Conservation (phyloP, 306 rosid genomes). For the Cicer arietinum region DNA sequence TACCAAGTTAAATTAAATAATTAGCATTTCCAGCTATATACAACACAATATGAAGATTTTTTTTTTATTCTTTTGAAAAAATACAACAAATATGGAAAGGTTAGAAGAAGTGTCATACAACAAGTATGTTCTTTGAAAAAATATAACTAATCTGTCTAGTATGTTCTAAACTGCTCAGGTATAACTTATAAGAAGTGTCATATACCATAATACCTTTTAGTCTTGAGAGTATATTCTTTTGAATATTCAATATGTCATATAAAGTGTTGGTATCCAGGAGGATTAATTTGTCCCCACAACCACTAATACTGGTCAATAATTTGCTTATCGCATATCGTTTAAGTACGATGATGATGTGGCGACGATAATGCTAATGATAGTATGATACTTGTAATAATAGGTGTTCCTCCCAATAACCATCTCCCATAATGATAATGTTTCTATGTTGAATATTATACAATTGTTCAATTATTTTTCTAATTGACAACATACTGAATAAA, state of each 20-base stretch:
- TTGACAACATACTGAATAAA: not conserved
- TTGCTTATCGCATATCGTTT: not conserved
- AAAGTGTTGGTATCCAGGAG: not conserved
- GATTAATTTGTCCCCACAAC: not conserved
- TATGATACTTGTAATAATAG: not conserved
- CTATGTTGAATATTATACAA: not conserved
- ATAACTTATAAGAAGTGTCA: not conserved
- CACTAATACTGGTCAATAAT: not conserved
- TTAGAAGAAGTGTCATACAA: too few species aligned
- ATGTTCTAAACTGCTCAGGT: not conserved
- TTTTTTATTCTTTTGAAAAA: too few species aligned
- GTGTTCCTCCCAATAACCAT: not conserved
- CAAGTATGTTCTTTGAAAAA: too few species aligned
- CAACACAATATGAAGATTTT: not conserved
- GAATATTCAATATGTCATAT: not conserved
- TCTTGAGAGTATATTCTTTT: not conserved
- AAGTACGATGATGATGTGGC: not conserved
- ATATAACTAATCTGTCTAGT: not conserved
- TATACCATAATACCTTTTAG: not conserved
- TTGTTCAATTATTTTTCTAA: not conserved
- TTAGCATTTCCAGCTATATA: constrained; percentile 13
- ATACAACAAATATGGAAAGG: not conserved
- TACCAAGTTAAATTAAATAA: constrained; percentile 15
- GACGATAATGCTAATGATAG: not conserved
- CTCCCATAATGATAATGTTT: not conserved